These are phyloP conservation scores for Paramecium tetraurelia DNA, from an alignment of 73 alveolate species.

Conservation along the genomic window DNA sequence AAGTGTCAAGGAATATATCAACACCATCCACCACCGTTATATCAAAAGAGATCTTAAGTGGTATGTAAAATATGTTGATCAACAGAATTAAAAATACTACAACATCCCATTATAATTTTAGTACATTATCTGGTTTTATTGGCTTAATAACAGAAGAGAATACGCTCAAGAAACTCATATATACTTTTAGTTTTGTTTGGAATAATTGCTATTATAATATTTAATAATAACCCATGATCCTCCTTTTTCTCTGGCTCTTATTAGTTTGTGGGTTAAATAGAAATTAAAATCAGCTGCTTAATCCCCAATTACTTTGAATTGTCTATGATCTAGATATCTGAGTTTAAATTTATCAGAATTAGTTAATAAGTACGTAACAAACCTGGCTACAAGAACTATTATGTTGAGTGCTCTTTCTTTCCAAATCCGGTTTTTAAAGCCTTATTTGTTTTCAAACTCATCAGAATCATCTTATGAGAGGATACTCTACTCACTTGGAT, in stretches of 20 bases:
- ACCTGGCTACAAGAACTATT: slow-evolving; percentile 23
- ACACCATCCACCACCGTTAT: background rate
- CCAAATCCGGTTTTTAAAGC: slow-evolving; percentile 18
- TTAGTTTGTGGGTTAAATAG: background rate
- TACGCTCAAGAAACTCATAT: background rate
- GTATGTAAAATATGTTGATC: slow-evolving; percentile 6
- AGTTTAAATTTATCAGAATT: slow-evolving; percentile 44
- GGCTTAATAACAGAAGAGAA: background rate
- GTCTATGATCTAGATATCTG: background rate
- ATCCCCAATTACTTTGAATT: slow-evolving; percentile 23
- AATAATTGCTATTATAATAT: background rate
- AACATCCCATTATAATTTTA: slow-evolving; percentile 8
- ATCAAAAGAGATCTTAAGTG: slow-evolving; percentile 8
- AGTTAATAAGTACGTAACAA: background rate
- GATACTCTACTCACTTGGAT: slow-evolving; percentile 1
- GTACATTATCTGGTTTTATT: slow-evolving; percentile 10
- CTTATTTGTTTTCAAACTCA: background rate
- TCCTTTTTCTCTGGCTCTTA: background rate
- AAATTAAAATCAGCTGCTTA: background rate
- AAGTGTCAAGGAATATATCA: background rate
- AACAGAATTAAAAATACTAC: slow-evolving; percentile 15
- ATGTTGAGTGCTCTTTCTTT: slow-evolving; percentile 29
- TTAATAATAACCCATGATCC: background rate
- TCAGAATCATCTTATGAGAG: slow-evolving; percentile 3
- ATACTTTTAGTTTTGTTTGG: background rate